Evolutionary conservation across 345 rosid genomes (phyloP), one percentile per base, ranked within the genome.

Genomic region (Citrus cavaleriei): DNA sequence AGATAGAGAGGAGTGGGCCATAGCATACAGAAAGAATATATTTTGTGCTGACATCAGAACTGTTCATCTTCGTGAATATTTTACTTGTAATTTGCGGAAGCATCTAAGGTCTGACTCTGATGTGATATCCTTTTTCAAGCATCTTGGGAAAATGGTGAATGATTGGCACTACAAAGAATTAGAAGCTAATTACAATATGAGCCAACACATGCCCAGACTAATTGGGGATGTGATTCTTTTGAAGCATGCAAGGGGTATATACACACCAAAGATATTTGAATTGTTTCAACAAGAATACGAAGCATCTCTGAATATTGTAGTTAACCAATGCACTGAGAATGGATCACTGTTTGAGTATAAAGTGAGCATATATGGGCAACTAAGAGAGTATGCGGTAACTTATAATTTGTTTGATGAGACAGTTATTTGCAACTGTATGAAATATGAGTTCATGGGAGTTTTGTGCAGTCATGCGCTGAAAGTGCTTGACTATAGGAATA

Each of bases 1-100:
- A 70, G 81, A 28, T 68, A 81, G 82, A 72, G 85, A 86, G 80
- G 76, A 82, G 67, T 84, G 86, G 89, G 81, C 86, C 19, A 54
- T 78, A 71, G 74, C 82, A 55, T 81, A 81, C 80, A 78, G 58
- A 73, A 73, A 83, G 79, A 79, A 83, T 42, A 73, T 81, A 55
- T 85, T 83, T 79, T 76, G 68, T 38, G 88, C 86, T 6, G 86
- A 81, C 51, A 49, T 81, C 32, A 76, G 38, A 42, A 32, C 74
- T 42, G 58, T 8, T 4, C 8, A 77, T 30, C 82, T 71, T 25
- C n/a, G 4, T 72, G 86, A 68, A 75, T 54, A 74, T 68, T 32
- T 81, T 62, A 75, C 51, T 40, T 60, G 73, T 5, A 77, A 75
- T 76, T 59, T 83, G 79, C 84, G 75, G 76, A 83, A 81, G 73